Base-by-base conservation (phyloP, 345 rosid genomes). In the Cardiospermum halicacabum region DNA sequence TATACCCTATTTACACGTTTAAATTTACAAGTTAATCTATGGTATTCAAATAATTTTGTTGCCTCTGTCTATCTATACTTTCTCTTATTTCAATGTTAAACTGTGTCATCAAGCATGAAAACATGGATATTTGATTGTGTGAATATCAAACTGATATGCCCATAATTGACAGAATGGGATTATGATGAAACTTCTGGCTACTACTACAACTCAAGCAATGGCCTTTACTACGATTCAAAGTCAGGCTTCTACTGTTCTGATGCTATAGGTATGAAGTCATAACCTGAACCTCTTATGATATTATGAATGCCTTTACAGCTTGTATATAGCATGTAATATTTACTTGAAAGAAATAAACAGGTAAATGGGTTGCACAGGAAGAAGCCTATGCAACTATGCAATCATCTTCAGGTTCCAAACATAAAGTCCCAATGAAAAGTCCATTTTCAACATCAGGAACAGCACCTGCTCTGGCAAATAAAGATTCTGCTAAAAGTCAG, bases 201-300 rank as follows among this genome's bases (percentile, higher is more conserved):
- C 74, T 81, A 88, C 82, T 77, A 76, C 76, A 85, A 81, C 58
- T 67, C 62, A 57, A 75, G 61, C 51, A 83, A 76, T 50, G 89
- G 91, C 12, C 73, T 91, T n/a, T 80, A 75, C 72, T 83, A 81
- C 55, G 97, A 94, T 74, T 78, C 95, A 37, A 83, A 88, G 47
- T 91, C 96, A 2, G 92, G 97, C 63, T 94, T 94, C 73, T 87
- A 90, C 78, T 89, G 80, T 70, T 78, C 92, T 53, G 99, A 91
- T 68, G 58, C 84, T 42, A 80, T 94, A 81, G 97, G 95, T 86
- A 83, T 34, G 74, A 34, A 42, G 19, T 27, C 16, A 6, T 21
- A 21, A 40, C 16, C 58, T 18, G 25, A 13, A 21, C n/a, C 56
- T 18, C 11, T 58, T 60, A 45, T 42, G 62, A 26, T 67, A 31